Percentiles rank a stretch among this genome's conserved stretches.
phyloP scores from a whole-genome alignment of 805 yeast genomes.

The Kodamaea sagamina region DNA sequence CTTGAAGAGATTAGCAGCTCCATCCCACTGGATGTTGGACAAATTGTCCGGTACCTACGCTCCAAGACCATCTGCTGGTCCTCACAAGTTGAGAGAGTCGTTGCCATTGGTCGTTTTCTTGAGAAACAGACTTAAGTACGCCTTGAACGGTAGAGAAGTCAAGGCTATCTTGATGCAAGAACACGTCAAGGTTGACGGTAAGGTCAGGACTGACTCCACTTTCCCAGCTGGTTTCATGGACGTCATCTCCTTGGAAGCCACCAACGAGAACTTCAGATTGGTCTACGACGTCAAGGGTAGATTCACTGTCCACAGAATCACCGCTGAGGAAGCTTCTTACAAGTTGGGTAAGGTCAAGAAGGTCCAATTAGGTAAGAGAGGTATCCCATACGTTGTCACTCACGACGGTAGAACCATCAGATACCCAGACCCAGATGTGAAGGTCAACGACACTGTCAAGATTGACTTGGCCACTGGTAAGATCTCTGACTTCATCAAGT shows the following conservation, averaged over 20 bases:
- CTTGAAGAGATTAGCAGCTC: conserved; percentile 40
- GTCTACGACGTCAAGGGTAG: conserved; percentile 32
- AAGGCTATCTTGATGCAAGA: conserved; percentile 37
- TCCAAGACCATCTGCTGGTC: conserved; percentile 38
- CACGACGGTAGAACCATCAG: conserved; percentile 32
- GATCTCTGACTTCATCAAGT: conserved; percentile 36
- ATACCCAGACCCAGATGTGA: conserved; percentile 29
- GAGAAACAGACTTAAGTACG: conserved; percentile 38
- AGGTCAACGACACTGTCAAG: conserved; percentile 28
- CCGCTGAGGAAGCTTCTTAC: conserved; percentile 30
- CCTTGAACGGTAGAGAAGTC: conserved; percentile 38
- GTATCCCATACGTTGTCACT: conserved; percentile 29
- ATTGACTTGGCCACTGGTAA: conserved; percentile 30
- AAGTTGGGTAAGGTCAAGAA: conserved; percentile 30
- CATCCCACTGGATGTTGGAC: conserved; percentile 43
- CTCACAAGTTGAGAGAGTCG: conserved; percentile 38
- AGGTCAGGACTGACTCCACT: conserved; percentile 36
- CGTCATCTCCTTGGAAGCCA: conserved; percentile 33
- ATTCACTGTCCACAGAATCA: conserved; percentile 32
- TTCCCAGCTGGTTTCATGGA: conserved; percentile 38
- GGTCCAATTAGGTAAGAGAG: conserved; percentile 28
- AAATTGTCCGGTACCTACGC: conserved; percentile 39
- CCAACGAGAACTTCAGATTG: conserved; percentile 34
- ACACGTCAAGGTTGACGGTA: conserved; percentile 37
- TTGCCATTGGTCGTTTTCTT: conserved; percentile 35